Evolutionary conservation across 1,284 basidiomycete species (phyloP), one percentile per base, ranked within the genome.

Genomic region (Marasmius fiardii): DNA sequence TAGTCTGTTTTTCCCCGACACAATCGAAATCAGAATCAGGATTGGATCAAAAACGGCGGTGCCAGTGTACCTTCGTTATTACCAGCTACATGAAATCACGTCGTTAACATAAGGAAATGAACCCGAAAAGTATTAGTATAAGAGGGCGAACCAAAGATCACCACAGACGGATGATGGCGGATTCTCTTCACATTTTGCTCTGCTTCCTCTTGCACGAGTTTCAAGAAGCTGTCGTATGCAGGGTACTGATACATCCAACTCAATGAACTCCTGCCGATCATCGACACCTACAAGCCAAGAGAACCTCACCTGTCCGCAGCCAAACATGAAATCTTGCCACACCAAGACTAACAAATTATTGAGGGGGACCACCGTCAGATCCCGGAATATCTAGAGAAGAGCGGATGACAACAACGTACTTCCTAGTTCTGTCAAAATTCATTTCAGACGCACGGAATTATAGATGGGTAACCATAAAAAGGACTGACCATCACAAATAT

Each of bases 21-120:
- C 21, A 20, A 44, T 20, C 12, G 11, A 21, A 18, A n/a, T 44
- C 12, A 12, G 11, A 12, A 18, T 11, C n/a, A n/a, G n/a, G 14
- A 12, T 44, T 44, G 14, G n/a, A n/a, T n/a, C n/a, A n/a, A n/a
- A n/a, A n/a, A n/a, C n/a, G n/a, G n/a, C n/a, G n/a, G n/a, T n/a
- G n/a, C n/a, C n/a, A n/a, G n/a, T n/a, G n/a, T 43, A 88, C 84
- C 82, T 75, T 95, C 93, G 67, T 95, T 95, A 70, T 95, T 95
- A 44, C 93, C 93, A 34, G 92, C 92, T 86, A 62, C 12, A 6
- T n/a, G n/a, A n/a, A n/a, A n/a, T n/a, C n/a, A n/a, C 5, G 43
- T 31, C 34, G 31, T 41, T 44, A 59, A 43, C 60, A 49, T 33
- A 33, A 41, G 34, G 28, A 52, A 39, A 31, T 23, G 24, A 10